Conservation (phyloP, 2,329 filamentous ascomycete species). For the Neopestalotiopsis clavispora region DNA sequence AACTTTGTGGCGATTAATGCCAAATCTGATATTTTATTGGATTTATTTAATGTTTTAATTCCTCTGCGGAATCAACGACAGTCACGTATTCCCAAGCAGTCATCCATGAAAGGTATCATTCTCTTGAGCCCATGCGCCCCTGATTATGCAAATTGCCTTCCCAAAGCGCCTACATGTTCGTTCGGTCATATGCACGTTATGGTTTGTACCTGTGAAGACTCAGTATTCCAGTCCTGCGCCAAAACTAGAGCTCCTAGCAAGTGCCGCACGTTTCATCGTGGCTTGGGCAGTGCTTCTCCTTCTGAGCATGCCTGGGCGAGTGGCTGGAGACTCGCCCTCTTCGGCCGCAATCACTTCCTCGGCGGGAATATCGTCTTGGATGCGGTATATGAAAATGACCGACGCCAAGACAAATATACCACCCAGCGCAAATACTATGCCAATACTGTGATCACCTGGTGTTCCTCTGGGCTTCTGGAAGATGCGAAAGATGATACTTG, state of each 20-base stretch:
- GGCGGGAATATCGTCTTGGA: constrained; percentile 63
- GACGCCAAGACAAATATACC: constrained; percentile 79
- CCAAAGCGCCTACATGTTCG: constrained; percentile 2
- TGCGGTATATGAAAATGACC: constrained; percentile 71
- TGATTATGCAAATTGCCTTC: background rate
- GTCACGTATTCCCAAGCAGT: background rate
- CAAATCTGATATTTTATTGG: too few species aligned
- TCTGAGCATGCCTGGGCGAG: constrained; percentile 33
- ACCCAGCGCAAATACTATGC: constrained; percentile 84
- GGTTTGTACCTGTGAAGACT: constrained; percentile 11
- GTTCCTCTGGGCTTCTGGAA: constrained; percentile 87
- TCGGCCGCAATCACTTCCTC: constrained; percentile 47
- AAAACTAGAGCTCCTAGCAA: constrained; percentile 56
- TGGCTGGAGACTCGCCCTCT: constrained; percentile 40
- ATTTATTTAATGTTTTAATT: background rate
- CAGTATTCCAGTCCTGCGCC: constrained; percentile 52
- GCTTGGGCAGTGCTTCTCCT: constrained; percentile 46
- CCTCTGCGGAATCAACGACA: background rate
- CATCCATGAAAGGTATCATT: background rate
- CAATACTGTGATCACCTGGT: constrained; percentile 85
- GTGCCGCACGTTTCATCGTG: constrained; percentile 48
- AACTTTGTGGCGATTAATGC: too few species aligned
- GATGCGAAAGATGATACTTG: constrained; percentile 81
- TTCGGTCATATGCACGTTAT: background rate
- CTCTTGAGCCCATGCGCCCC: background rate